Base-by-base conservation (phyloP, 2,329 filamentous ascomycete genomes). In the Kalmusia sp. region DNA sequence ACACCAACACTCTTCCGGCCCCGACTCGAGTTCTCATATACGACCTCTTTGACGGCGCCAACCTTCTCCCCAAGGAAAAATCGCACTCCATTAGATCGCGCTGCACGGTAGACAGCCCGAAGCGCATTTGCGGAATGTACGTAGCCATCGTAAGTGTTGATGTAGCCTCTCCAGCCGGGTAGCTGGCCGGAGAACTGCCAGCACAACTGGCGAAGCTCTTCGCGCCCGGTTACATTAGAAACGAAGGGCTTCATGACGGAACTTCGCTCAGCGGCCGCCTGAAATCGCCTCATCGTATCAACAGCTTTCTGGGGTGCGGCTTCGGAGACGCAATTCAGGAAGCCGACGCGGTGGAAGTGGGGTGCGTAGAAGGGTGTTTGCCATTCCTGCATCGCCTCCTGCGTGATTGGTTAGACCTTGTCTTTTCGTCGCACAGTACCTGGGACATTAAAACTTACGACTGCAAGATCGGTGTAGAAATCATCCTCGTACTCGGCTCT, bases 401-500 rank as follows among this genome's bases (percentile, higher is more conserved):
- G 35, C 17, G 14, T 6, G 14, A 1, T 30, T 24, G 33, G 31
- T 61, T 31, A 59, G 48, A 12, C 11, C 19, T 14, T 19, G 22
- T n/a, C 8, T 17, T 28, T 44, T 6, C 11, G 6, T 17, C 35
- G 9, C 2, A 12, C 1, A 15, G 8, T 21, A 4, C 22, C 2
- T 24, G 17, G 7, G 17, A 12, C 3, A 12, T 28, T 11, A 35
- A 14, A 41, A 59, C 75, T 53, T 68, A 82, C 81, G 49, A 84
- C 70, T 1, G 83, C 79, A 37, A 85, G 63, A 2, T 83, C 74
- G 0, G 82, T 82, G 53, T 87, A 86, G 50, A 83, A 84, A 0
- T 76, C 73, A 52, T 85, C 82, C 55, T 84, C 81, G 52, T 86
- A 86, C 57, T 86, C 83, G 4, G 80, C 82, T 2, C 84, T 77